Evolutionary conservation across 2,329 filamentous ascomycete genomes (phyloP), one percentile per base, ranked within the genome.

Genomic region (Colletotrichum sp.): DNA sequence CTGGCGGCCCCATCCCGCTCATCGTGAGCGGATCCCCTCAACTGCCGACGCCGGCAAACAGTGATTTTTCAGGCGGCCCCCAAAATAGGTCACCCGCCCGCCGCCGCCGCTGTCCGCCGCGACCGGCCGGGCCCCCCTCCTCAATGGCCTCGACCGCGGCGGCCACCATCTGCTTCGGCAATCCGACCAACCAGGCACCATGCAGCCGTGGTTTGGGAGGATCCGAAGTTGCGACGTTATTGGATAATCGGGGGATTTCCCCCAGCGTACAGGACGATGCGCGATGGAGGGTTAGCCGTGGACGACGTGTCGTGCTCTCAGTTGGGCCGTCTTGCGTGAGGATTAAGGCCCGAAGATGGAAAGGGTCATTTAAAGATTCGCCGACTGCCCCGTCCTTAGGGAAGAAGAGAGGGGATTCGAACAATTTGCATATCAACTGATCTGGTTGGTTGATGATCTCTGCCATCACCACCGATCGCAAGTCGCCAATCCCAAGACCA

Each of bases 111-210:
- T 13, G 18, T 24, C 12, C 24, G n/a, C 55, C 32, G 21, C 21
- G 21, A 10, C 52, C 18, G 32, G 52, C 39, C 43, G 43, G 43
- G 18, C 10, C 43, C 43, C 43, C 39, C 39, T 39, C 36, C 39
- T 48, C 32, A 39, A 13, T 13, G 72, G 55, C 61, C 68, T 30
- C 60, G 68, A 71, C 48, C 18, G 8, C 71, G n/a, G 65, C 71
- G 71, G 60, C 68, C 60, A 32, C 36, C 39, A 28, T 26, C 30
- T 55, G 39, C 7, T 32, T 68, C 72, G 63, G 63, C 69, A 72
- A 72, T 72, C 55, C 43, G 30, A 68, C 69, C 72, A 72, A 75
- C 63, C 69, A 75, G 43, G 24, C 28, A 68, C 12, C 43, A 14
- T 16, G 30, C n/a, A 26, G 55, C 14, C 26, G 55, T 26, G 32